Conservation (phyloP, 1,139 yeast species). For the Protomyces pachydermus region DNA sequence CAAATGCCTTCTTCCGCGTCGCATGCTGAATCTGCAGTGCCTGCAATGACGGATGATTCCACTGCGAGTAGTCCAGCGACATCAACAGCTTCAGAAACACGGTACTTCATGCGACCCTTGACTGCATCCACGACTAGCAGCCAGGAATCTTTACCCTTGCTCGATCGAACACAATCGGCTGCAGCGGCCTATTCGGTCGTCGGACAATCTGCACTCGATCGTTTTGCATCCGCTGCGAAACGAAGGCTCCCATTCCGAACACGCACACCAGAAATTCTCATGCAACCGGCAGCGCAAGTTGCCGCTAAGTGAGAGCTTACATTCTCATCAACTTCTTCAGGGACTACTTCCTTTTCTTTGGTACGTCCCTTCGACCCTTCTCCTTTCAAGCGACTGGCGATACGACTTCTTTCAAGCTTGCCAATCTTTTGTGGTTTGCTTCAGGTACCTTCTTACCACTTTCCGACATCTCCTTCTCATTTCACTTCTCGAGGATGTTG, state of each 20-base stretch:
- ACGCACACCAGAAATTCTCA: background rate
- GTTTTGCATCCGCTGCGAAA: background rate
- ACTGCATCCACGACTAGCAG: background rate
- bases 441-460: background rate
- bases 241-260: background rate
- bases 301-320: background rate
- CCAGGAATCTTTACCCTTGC: background rate
- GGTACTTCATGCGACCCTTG: background rate
- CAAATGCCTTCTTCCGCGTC: background rate
- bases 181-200: background rate
- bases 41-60: background rate
- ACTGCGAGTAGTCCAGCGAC: background rate
- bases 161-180: background rate
- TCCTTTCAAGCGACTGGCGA: background rate
- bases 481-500: background rate
- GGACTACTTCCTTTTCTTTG: background rate
- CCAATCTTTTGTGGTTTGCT: background rate
- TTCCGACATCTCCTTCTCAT: background rate
- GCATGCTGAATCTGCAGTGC: background rate
- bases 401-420: background rate
- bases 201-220: background rate
- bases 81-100: background rate
- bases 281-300: background rate
- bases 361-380: no score
- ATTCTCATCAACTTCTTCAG: background rate